A percentile compares a stretch with the other conserved stretches of the same genome.
Evolutionary conservation across 192 early-diverging fungal species (phyloP).

Genomic region (Neocallimastix lanati): DNA sequence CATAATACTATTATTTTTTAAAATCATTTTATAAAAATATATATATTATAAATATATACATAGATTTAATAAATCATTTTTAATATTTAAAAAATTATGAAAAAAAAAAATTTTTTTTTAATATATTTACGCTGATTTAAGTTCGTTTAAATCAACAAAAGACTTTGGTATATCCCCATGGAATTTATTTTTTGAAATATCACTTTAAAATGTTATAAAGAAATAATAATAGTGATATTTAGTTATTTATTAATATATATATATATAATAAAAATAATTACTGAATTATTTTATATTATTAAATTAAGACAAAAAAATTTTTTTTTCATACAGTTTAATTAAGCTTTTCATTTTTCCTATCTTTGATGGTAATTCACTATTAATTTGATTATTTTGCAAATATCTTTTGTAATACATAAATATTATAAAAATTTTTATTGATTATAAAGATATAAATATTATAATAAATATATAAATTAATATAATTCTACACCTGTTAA

Average conservation of each 20-base stretch:
- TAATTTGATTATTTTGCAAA: not conserved
- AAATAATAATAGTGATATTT: too few species aligned
- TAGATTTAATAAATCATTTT: too few species aligned
- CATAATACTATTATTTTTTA: not conserved
- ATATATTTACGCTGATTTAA: not conserved
- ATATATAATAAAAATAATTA: not conserved
- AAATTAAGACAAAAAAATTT: too few species aligned
- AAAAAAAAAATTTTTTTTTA: not conserved
- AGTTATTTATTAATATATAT: too few species aligned
- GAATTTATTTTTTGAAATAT: not conserved
- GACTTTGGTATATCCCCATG: not conserved
- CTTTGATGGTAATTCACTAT: not conserved
- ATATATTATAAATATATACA: not conserved
- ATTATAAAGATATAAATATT: too few species aligned
- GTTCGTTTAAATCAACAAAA: not conserved
- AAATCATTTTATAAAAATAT: too few species aligned
- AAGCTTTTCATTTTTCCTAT: not conserved
- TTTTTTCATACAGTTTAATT: not conserved
- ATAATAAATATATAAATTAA: too few species aligned
- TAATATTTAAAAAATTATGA: too few species aligned
- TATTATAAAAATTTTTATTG: too few species aligned
- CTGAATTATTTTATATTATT: not conserved
- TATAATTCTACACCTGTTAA: too few species aligned
- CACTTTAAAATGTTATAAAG: not conserved
- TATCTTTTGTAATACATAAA: too few species aligned